Evolutionary conservation across 2,329 filamentous ascomycete species (phyloP).

Genomic region (Pyricularia pennisetigena): DNA sequence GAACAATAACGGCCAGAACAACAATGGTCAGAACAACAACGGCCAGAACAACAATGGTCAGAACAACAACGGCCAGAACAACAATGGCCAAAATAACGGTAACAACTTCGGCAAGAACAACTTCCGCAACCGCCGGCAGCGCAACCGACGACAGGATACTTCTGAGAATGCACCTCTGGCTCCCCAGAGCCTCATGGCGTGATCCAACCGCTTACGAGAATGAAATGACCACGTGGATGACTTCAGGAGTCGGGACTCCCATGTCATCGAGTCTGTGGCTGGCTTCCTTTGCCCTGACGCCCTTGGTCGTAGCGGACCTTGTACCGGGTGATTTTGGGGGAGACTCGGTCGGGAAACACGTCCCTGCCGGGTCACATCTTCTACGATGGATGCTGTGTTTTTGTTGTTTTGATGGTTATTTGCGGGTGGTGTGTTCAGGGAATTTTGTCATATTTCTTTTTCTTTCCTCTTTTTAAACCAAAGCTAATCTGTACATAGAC

Average conservation of each 20-base stretch:
- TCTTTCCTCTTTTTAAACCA: neutral
- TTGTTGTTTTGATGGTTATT: neutral
- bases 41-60: constrained; percentile 8
- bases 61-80: constrained; percentile 6
- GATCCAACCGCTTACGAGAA: neutral
- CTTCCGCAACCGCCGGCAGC: constrained; percentile 4
- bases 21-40: constrained; percentile 9
- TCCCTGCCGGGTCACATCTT: neutral
- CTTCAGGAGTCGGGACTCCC: neutral
- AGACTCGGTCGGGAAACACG: neutral
- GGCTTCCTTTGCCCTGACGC: neutral
- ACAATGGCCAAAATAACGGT: constrained; percentile 7
- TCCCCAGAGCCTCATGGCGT: neutral
- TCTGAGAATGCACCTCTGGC: neutral
- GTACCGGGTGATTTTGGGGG: neutral
- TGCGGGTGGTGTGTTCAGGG: neutral
- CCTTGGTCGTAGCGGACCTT: neutral
- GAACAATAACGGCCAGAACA: constrained; percentile 6
- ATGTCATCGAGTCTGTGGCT: neutral
- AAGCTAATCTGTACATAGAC: neutral
- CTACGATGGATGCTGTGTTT: neutral
- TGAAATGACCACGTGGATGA: neutral
- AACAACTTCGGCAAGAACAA: constrained; percentile 7
- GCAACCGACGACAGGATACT: neutral
- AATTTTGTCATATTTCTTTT: neutral